A percentile compares a stretch with the other conserved stretches of the same genome.
Evolutionary conservation across 2,329 filamentous ascomycete species (phyloP).

Genomic region (Blastomyces gilchristii): DNA sequence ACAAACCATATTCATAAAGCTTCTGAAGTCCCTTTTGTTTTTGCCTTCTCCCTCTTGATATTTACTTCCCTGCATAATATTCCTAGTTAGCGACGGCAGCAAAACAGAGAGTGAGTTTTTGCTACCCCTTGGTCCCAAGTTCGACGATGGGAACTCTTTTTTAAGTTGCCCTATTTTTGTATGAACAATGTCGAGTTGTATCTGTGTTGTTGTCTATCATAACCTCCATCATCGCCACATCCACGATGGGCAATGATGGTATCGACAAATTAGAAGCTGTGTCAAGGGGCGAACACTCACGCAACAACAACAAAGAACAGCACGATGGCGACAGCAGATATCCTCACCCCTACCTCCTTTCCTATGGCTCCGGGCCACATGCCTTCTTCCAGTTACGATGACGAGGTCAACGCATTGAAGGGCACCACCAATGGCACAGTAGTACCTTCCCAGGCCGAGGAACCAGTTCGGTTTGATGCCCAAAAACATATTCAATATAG

Average conservation of each 20-base stretch:
- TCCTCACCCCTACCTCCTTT: slow-evolving; percentile 11
- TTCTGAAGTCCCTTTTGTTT: not conserved
- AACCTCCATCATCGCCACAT: not conserved
- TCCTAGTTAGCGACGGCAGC: not conserved
- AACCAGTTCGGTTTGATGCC: slow-evolving; percentile 41
- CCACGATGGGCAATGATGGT: not conserved
- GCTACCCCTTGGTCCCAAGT: slow-evolving; percentile 1
- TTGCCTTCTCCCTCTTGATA: not conserved
- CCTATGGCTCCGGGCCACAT: slow-evolving; percentile 12
- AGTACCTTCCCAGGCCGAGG: not conserved
- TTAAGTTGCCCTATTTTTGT: not conserved
- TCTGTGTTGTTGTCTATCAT: not conserved
- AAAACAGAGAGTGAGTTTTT: slow-evolving; percentile 3
- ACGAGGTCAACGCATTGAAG: not conserved
- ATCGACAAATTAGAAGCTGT: slow-evolving; percentile 1
- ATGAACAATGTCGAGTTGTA: slow-evolving; percentile 1
- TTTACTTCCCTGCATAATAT: not conserved
- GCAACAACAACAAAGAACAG: slow-evolving; percentile 2
- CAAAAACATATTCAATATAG: slow-evolving; percentile 47
- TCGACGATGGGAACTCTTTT: not conserved
- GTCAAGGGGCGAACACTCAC: slow-evolving; percentile 13
- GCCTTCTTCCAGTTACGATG: slow-evolving; percentile 6
- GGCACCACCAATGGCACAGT: not conserved
- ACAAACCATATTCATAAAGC: not conserved
- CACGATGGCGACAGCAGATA: slow-evolving; percentile 18